phyloP scores from a whole-genome alignment of 2,329 filamentous ascomycete species.

The Huntiella savannae region DNA sequence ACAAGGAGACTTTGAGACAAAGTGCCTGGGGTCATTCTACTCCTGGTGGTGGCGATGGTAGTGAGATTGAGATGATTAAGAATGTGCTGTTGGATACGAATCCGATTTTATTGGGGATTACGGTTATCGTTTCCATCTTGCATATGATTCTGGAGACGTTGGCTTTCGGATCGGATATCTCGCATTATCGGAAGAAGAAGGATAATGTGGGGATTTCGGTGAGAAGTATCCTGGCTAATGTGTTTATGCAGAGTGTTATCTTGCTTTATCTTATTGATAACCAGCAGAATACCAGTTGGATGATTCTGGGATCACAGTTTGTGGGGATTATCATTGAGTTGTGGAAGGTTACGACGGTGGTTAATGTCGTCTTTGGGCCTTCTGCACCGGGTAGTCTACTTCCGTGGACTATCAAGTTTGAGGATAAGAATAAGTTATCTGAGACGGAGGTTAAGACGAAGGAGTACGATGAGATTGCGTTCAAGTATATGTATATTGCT shows the following conservation, averaged over 20 bases:
- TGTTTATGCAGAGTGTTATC: conserved; percentile 92
- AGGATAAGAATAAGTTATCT: conserved; percentile 90
- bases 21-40: conserved; percentile 54
- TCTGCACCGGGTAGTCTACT: conserved; percentile 48
- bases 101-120: conserved; percentile 71
- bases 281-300: conserved; percentile 94
- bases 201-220: conserved; percentile 94
- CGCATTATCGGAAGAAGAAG: conserved; percentile 99
- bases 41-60: conserved; percentile 68
- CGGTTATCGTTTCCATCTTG: conserved; percentile 63
- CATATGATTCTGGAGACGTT: conserved; percentile 93
- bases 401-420: conserved; percentile 67
- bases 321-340: conserved; percentile 51
- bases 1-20: conserved; percentile 64
- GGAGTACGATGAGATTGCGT: conserved; percentile 94
- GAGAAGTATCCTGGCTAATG: conserved; percentile 86
- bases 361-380: conserved; percentile 65
- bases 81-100: conserved; percentile 88
- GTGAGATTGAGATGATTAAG: conserved; percentile 94
- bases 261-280: conserved; percentile 96
- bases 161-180: conserved; percentile 92
- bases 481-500: conserved; percentile 87
- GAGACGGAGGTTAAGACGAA: conserved; percentile 96
- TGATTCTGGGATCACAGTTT: conserved; percentile 88
- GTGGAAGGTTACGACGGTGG: conserved; percentile 95